phyloP scores from a whole-genome alignment of 1,139 yeast species.

The Diutina mesorugosa region DNA sequence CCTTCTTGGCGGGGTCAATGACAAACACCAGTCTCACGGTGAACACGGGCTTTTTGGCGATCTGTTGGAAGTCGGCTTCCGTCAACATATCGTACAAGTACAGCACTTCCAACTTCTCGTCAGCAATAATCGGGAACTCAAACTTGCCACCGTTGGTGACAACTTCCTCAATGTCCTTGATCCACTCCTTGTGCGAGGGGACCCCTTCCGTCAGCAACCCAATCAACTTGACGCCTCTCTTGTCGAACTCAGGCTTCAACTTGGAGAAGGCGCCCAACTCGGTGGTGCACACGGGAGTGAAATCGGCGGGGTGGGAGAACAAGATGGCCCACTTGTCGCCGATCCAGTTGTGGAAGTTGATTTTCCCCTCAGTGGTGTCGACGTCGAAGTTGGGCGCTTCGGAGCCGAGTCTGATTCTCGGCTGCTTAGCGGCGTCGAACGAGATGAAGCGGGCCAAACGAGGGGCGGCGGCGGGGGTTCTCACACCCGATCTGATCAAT shows the following conservation, averaged over 20 bases:
- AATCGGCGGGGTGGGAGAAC: conserved; percentile 89
- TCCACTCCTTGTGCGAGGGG: conserved; percentile 70
- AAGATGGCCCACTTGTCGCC: conserved; percentile 63
- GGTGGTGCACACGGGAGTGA: conserved; percentile 92
- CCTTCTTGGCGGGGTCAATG: conserved; percentile 78
- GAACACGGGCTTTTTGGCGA: conserved; percentile 45
- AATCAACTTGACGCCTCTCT: conserved; percentile 71
- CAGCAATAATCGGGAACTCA: conserved; percentile 81
- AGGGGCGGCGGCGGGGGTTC: background rate
- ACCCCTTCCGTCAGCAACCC: conserved; percentile 77
- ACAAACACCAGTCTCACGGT: conserved; percentile 83
- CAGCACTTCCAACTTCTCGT: conserved; percentile 67
- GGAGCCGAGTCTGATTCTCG: conserved; percentile 58
- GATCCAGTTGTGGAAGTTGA: conserved; percentile 70
- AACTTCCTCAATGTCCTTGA: conserved; percentile 76
- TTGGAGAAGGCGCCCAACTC: conserved; percentile 87
- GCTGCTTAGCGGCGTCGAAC: conserved; percentile 49
- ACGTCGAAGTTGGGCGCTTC: conserved; percentile 78
- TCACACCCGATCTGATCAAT: conserved; percentile 1
- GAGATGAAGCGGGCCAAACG: conserved; percentile 13
- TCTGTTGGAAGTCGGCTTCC: conserved; percentile 72
- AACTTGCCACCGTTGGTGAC: conserved; percentile 52
- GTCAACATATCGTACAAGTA: conserved; percentile 83
- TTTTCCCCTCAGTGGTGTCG: conserved; percentile 62
- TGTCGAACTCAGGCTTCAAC: conserved; percentile 69